Base-by-base conservation (phyloP, 1,139 yeast species). In the Yamadazyma dendronema region DNA sequence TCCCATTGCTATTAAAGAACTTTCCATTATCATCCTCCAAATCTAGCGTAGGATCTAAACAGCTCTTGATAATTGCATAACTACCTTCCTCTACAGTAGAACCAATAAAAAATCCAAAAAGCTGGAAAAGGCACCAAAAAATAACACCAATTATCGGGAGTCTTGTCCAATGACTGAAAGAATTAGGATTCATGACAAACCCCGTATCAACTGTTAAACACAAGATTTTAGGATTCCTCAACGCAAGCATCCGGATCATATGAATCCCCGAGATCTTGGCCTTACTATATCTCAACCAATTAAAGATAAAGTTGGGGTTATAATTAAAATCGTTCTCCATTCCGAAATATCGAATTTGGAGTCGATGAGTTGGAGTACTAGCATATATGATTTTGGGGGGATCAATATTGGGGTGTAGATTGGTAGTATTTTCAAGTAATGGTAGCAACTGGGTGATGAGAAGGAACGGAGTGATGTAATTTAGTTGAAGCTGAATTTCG, bases 251-350 rank as follows among this genome's bases (percentile, higher is more conserved):
- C 49, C 80, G 79, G 51, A 82, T 75, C 47, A 81, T 74, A 50
- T 87, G 96, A 32, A 88, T 85, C 1, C 86, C 85, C 0, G 89
- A 86, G 0, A 86, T 77, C 55, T 88, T 88, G 10, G 95, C 85
- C 61, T 81, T 65, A 0, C 88, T 90, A 50, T 85, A 89, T 31
- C 96, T 67, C 40, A 86, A 64, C 84, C 92, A 82, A 1, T 92
- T 81, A 60, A 84, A 86, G 1, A 85, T 31, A 25, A 81, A 66
- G 49, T 81, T 75, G 3, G 96, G 96, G 30, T 54, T 56, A 51
- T 71, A 72, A 47, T 83, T 67, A 59, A 81, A 81, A n/a, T 67
- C 65, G 37, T 69, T 65, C 41, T 67, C 62, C 53, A 83, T 61
- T 34, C 66, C 62, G 52, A 81, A 77, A 47, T 74, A 73, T 30